phyloP scores from a whole-genome alignment of 148 eudicot genomes.

The Vaccinium darrowii region DNA sequence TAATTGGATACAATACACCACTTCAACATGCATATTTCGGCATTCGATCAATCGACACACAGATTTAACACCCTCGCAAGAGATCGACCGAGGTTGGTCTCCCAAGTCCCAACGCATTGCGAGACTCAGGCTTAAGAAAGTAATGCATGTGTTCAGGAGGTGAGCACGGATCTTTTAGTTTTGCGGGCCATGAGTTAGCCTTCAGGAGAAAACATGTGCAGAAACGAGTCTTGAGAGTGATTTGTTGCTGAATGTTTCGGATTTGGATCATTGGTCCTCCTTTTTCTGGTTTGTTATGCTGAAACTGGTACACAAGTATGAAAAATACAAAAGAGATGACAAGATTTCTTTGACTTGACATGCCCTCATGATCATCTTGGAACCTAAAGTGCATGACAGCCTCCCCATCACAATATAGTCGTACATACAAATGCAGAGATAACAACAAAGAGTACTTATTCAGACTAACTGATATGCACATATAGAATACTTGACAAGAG shows the following conservation, averaged over 20 bases:
- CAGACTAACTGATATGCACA: background rate
- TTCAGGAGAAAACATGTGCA: background rate
- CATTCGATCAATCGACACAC: no score
- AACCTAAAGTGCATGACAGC: background rate
- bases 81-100: no score
- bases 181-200: background rate
- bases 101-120: no score
- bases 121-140: no score
- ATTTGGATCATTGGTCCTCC: background rate
- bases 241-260: background rate
- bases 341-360: background rate
- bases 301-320: background rate
- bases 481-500: background rate
- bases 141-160: no score
- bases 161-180: no score
- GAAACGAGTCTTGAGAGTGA: background rate
- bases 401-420: background rate
- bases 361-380: background rate
- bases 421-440: background rate
- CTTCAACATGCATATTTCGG: no score
- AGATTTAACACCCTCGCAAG: no score
- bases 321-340: background rate
- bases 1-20: no score
- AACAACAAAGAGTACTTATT: conserved; percentile 1
- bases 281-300: background rate